phyloP scores from a whole-genome alignment of 1,284 basidiomycete genomes.

The Malassezia restricta region DNA sequence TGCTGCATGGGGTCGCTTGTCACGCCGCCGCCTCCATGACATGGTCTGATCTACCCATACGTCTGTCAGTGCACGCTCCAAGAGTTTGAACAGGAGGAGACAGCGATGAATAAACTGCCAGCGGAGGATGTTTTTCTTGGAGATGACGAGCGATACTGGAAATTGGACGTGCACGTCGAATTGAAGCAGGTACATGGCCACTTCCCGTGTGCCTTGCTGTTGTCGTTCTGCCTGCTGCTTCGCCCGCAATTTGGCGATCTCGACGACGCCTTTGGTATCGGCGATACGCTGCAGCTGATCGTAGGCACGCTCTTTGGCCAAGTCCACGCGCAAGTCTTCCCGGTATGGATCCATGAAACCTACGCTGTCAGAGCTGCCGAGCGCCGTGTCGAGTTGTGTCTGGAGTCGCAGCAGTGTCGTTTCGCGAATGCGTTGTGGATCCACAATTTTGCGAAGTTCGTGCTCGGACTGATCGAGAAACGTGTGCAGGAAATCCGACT shows the following conservation, averaged over 20 bases:
- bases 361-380: conserved; percentile 37
- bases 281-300: conserved; percentile 43
- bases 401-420: conserved; percentile 37
- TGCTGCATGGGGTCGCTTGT: conserved; percentile 13
- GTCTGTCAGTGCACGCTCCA: conserved; percentile 32
- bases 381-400: conserved; percentile 41
- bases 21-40: conserved; percentile 25
- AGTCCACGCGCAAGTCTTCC: conserved; percentile 40
- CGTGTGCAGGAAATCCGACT: conserved; percentile 39
- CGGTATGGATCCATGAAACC: conserved; percentile 40
- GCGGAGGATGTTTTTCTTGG: conserved; percentile 43
- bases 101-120: conserved; percentile 42
- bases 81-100: conserved; percentile 40
- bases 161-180: conserved; percentile 44
- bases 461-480: conserved; percentile 40
- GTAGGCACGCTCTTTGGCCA: conserved; percentile 40
- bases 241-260: conserved; percentile 38
- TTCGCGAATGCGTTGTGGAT: conserved; percentile 48
- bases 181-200: conserved; percentile 34
- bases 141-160: conserved; percentile 44
- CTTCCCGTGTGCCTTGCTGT: conserved; percentile 49
- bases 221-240: conserved; percentile 25
- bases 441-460: conserved; percentile 39
- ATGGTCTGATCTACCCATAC: conserved; percentile 38
- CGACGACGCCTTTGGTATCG: conserved; percentile 43